A percentile compares a stretch with the other conserved stretches of the same genome.
phyloP scores from a whole-genome alignment of 108 stramenopile genomes.

The Stephanodiscus triporus region DNA sequence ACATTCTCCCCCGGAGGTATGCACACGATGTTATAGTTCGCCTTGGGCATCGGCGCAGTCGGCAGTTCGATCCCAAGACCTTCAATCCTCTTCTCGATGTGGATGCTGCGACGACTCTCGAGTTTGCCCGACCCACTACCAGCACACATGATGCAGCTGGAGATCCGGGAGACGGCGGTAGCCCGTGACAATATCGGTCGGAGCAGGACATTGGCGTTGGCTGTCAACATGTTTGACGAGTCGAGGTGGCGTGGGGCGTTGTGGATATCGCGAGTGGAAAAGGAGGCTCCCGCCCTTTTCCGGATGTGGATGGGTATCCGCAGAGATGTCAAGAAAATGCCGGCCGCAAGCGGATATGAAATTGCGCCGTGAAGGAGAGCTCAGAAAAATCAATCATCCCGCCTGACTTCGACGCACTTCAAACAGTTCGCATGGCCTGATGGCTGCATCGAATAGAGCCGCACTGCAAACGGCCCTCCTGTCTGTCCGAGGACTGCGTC shows the following conservation, averaged over 20 bases:
- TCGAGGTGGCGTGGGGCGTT: background rate
- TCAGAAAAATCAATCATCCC: no score
- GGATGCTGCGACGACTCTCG: constrained; percentile 37
- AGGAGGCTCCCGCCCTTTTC: background rate
- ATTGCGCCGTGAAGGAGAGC: background rate
- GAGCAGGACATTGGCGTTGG: constrained; percentile 2
- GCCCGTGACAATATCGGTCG: constrained; percentile 13
- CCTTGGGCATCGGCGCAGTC: constrained; percentile 74
- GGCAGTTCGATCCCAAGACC: constrained; percentile 80
- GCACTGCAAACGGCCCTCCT: constrained; percentile 42
- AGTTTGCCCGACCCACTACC: background rate
- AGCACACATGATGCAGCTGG: background rate
- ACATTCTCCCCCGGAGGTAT: constrained; percentile 60
- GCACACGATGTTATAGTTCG: constrained; percentile 87
- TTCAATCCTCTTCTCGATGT: constrained; percentile 76
- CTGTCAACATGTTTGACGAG: background rate
- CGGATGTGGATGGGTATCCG: background rate
- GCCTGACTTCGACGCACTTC: no score
- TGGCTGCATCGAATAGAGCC: constrained; percentile 13
- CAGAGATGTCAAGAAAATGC: background rate
- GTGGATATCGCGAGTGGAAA: no score
- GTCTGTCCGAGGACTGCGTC: constrained; percentile 40
- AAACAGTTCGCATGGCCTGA: constrained; percentile 6
- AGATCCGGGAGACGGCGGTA: background rate
- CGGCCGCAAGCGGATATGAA: background rate